Percentiles rank a stretch among this genome's conserved stretches.
Conservation (phyloP, 1,284 basidiomycete genomes). For the Cutaneotrichosporon cavernicola region DNA sequence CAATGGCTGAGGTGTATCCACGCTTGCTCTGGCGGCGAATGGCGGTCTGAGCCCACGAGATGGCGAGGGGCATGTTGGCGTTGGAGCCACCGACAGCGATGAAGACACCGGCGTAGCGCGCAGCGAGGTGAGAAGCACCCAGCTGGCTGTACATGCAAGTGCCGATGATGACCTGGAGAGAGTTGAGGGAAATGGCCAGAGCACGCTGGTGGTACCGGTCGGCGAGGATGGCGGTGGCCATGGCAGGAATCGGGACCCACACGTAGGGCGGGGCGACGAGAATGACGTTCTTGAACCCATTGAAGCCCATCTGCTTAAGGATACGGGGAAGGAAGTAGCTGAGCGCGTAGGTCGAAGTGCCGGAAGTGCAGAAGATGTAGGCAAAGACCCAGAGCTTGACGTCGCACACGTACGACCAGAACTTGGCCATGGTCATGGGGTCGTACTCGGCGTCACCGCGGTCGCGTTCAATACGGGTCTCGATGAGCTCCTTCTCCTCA, state of each 20-base stretch:
- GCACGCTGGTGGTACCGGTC: constrained; percentile 38
- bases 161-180: constrained; percentile 17
- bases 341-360: constrained; percentile 27
- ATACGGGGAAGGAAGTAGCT: constrained; percentile 54
- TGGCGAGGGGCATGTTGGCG: constrained; percentile 42
- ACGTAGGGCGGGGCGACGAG: constrained; percentile 54
- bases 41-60: constrained; percentile 52
- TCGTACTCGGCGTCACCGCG: constrained; percentile 51
- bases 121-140: constrained; percentile 1
- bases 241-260: constrained; percentile 45
- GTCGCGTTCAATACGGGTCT: constrained; percentile 23
- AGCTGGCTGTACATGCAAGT: constrained; percentile 25
- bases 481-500: constrained; percentile 17
- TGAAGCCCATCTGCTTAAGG: constrained; percentile 51
- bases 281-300: constrained; percentile 37
- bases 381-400: constrained; percentile 55
- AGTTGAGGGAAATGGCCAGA: constrained; percentile 19
- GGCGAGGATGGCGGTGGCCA: constrained; percentile 44
- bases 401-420: constrained; percentile 47
- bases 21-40: constrained; percentile 53
- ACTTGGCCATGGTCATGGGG: constrained; percentile 44
- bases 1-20: constrained; percentile 47
- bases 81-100: constrained; percentile 48
- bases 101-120: constrained; percentile 45
- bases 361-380: constrained; percentile 43